These are phyloP conservation scores for Saksenaea vasiformis DNA, from an alignment of 371 early-diverging fungal genomes.

Conservation along the genomic window DNA sequence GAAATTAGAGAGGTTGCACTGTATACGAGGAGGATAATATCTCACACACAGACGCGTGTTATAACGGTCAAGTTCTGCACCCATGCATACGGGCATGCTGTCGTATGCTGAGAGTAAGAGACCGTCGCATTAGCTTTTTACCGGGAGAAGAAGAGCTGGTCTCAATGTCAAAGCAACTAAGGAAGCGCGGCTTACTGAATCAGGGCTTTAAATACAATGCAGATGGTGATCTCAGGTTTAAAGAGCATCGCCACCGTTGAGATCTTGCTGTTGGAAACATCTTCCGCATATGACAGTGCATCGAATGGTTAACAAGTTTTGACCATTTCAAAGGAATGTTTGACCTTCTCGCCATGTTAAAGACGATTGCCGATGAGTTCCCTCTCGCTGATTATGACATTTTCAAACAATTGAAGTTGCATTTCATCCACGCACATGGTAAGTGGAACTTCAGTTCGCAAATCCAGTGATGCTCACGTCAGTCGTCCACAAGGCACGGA, in stretches of 20 bases:
- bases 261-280: slow-evolving; percentile 21
- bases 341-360: slow-evolving; percentile 30
- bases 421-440: slow-evolving; percentile 34
- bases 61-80: not conserved
- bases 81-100: not conserved
- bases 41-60: too few species aligned
- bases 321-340: slow-evolving; percentile 34
- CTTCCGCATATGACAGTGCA: slow-evolving; percentile 15
- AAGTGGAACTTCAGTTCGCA: slow-evolving; percentile 11
- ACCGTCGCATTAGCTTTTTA: not conserved
- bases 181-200: slow-evolving; percentile 4
- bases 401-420: slow-evolving; percentile 24
- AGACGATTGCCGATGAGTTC: slow-evolving; percentile 25
- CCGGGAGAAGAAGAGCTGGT: slow-evolving; percentile 10
- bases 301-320: slow-evolving; percentile 19
- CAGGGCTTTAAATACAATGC: slow-evolving; percentile 12
- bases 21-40: too few species aligned
- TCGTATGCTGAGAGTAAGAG: not conserved
- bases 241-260: slow-evolving; percentile 12
- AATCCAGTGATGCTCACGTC: slow-evolving; percentile 21
- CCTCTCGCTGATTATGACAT: slow-evolving; percentile 25
- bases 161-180: slow-evolving; percentile 6
- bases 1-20: too few species aligned
- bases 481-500: slow-evolving; percentile 11
- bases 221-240: slow-evolving; percentile 5